These are phyloP conservation scores for Pythium sukuiense DNA, from an alignment of 352 stramenopile genomes.

Conservation along the genomic window DNA sequence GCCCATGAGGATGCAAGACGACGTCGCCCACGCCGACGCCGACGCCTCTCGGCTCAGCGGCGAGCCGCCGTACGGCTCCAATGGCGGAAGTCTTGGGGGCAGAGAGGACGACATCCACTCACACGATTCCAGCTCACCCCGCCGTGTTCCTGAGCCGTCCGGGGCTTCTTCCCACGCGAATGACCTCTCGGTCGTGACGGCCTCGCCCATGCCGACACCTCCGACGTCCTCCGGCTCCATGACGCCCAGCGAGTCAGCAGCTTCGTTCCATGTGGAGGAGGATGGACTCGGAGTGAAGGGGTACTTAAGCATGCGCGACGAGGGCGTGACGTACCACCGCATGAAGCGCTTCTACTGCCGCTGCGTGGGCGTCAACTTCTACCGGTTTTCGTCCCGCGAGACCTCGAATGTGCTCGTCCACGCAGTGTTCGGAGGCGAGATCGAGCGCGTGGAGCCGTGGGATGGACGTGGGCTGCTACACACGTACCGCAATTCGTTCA, in stretches of 20 bases:
- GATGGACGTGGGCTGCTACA: constrained; percentile 82
- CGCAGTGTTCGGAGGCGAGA: constrained; percentile 67
- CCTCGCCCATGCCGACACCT: constrained; percentile 6
- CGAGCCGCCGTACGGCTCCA: background rate
- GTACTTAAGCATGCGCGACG: constrained; percentile 78
- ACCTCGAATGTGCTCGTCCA: constrained; percentile 55
- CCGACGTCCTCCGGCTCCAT: constrained; percentile 20
- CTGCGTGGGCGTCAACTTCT: constrained; percentile 81
- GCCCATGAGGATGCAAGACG: background rate
- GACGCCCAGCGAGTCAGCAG: constrained; percentile 15
- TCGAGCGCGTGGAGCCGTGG: constrained; percentile 80
- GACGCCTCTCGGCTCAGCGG: background rate
- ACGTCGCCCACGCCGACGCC: background rate
- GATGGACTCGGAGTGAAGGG: constrained; percentile 76
- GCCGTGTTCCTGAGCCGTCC: background rate
- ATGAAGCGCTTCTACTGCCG: constrained; percentile 87
- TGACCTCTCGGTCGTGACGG: constrained; percentile 19
- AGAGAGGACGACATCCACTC: constrained; percentile 2
- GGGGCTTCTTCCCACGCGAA: background rate
- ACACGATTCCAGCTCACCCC: constrained; percentile 1
- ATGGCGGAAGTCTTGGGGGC: background rate
- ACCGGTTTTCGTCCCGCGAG: constrained; percentile 66
- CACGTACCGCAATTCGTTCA: constrained; percentile 85
- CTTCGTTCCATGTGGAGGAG: constrained; percentile 39
- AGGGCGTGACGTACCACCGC: constrained; percentile 81